Evolutionary conservation across 1,139 yeast genomes (phyloP).

Genomic region (Pichia sp.): DNA sequence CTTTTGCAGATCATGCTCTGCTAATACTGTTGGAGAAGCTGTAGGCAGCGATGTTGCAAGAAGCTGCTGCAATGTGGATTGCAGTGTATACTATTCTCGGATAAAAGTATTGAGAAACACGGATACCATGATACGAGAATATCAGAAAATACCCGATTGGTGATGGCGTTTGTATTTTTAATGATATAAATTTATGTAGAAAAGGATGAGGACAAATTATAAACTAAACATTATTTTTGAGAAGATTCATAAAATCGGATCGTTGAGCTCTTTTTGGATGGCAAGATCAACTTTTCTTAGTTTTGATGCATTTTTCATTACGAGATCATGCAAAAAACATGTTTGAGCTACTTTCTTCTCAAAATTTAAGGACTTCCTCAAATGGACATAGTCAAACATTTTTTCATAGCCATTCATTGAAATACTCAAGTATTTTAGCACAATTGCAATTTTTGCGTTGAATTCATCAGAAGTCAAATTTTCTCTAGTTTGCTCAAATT

Average conservation of each 20-base stretch:
- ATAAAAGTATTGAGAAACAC: constrained; percentile 27
- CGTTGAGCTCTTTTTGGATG: constrained; percentile 34
- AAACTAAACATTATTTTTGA: background rate
- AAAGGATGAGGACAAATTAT: background rate
- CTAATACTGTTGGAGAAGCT: constrained; percentile 11
- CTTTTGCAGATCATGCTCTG: constrained; percentile 26
- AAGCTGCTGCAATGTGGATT: constrained; percentile 40
- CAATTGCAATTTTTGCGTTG: constrained; percentile 18
- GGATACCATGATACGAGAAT: constrained; percentile 13
- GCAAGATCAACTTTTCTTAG: constrained; percentile 31
- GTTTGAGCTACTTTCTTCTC: constrained; percentile 29
- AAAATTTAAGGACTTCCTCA: constrained; percentile 33
- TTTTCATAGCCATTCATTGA: constrained; percentile 44
- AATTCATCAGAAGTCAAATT: constrained; percentile 11
- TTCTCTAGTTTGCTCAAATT: background rate
- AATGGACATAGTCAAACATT: constrained; percentile 34
- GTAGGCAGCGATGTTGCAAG: constrained; percentile 14
- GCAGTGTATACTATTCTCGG: constrained; percentile 40
- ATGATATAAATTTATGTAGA: background rate
- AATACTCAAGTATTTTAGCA: constrained; percentile 37
- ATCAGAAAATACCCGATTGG: constrained; percentile 24
- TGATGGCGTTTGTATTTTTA: constrained; percentile 6
- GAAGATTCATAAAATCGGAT: constrained; percentile 26
- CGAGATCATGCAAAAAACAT: background rate
- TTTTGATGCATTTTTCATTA: background rate